Percentiles rank a stretch among this genome's conserved stretches.
These are phyloP conservation scores for Pythium phragmitis DNA, from an alignment of 352 stramenopile genomes.

Conservation along the genomic window DNA sequence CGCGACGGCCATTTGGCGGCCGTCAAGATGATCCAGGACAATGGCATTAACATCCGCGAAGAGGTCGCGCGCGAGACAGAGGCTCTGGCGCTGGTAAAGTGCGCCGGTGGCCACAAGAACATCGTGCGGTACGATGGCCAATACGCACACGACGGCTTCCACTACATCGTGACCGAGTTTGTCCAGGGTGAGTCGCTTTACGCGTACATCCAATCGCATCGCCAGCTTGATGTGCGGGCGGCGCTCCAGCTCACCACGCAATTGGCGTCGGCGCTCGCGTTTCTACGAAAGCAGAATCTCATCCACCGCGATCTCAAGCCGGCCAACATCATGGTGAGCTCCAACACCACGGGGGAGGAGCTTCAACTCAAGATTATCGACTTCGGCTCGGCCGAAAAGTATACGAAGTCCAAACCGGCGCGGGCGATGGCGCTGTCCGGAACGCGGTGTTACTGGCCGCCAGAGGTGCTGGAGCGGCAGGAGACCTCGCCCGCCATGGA, in stretches of 20 bases:
- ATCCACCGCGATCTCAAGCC: conserved; percentile 89
- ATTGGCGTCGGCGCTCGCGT: conserved; percentile 63
- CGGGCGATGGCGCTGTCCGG: conserved; percentile 52
- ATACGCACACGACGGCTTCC: conserved; percentile 77
- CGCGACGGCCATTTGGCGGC: conserved; percentile 54
- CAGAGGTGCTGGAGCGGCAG: conserved; percentile 59
- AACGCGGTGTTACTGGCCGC: conserved; percentile 85
- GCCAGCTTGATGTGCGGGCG: conserved; percentile 37
- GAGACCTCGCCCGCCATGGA: conserved; percentile 78
- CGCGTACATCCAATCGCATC: conserved; percentile 59
- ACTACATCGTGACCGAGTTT: conserved; percentile 84
- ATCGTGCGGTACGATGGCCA: conserved; percentile 63
- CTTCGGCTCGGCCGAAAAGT: conserved; percentile 72
- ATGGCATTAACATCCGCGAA: conserved; percentile 38
- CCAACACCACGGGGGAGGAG: neutral
- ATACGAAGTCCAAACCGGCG: neutral
- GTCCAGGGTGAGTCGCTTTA: conserved; percentile 68
- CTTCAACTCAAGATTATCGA: conserved; percentile 85
- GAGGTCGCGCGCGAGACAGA: conserved; percentile 66
- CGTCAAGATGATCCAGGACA: conserved; percentile 79
- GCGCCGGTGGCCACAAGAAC: conserved; percentile 52
- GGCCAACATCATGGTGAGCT: conserved; percentile 81
- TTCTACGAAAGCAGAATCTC: conserved; percentile 56
- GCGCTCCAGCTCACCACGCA: conserved; percentile 61
- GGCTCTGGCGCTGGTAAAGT: conserved; percentile 51